A percentile compares a stretch with the other conserved stretches of the same genome.
These are phyloP conservation scores for Chionographis japonica DNA, from an alignment of 106 monocot species.

Conservation along the genomic window DNA sequence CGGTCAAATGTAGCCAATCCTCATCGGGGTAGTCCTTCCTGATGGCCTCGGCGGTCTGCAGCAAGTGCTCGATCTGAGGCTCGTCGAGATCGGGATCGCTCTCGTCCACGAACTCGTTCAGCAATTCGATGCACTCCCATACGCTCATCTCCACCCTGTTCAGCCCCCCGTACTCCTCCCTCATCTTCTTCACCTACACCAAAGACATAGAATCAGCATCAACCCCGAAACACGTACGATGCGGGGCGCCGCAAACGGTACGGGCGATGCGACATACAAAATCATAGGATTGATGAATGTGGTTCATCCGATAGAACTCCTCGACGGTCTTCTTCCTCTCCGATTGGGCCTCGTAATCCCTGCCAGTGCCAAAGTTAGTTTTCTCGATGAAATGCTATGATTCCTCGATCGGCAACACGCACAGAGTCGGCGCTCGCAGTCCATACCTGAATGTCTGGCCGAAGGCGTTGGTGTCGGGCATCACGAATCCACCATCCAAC, in stretches of 20 bases:
- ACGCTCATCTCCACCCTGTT: conserved; percentile 68
- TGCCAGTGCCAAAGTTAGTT: conserved; percentile 6
- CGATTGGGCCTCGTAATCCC: conserved; percentile 51
- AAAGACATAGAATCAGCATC: background rate
- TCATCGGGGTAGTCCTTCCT: conserved; percentile 70
- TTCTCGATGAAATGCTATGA: too few relatives aligned
- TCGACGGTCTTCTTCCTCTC: conserved; percentile 53
- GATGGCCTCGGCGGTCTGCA: conserved; percentile 87
- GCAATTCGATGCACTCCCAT: conserved; percentile 74
- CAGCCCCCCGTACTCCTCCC: conserved; percentile 61
- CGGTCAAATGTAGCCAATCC: conserved; percentile 82
- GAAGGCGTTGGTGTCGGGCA: conserved; percentile 68
- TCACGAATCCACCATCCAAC: conserved; percentile 64
- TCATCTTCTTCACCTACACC: conserved; percentile 54
- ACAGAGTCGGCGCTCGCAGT: too few relatives aligned
- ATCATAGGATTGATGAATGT: conserved; percentile 48
- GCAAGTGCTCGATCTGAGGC: conserved; percentile 83
- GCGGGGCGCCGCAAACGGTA: background rate
- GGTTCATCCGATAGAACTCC: conserved; percentile 58
- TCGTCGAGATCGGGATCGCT: conserved; percentile 82
- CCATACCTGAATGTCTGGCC: conserved; percentile 77
- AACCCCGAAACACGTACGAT: too few relatives aligned
- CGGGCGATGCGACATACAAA: conserved; percentile 27
- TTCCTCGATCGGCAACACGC: too few relatives aligned
- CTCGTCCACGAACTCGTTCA: conserved; percentile 71